A percentile compares a stretch with the other conserved stretches of the same genome.
phyloP scores from a whole-genome alignment of 768 basidiomycete species.

The Grammothele lineata region DNA sequence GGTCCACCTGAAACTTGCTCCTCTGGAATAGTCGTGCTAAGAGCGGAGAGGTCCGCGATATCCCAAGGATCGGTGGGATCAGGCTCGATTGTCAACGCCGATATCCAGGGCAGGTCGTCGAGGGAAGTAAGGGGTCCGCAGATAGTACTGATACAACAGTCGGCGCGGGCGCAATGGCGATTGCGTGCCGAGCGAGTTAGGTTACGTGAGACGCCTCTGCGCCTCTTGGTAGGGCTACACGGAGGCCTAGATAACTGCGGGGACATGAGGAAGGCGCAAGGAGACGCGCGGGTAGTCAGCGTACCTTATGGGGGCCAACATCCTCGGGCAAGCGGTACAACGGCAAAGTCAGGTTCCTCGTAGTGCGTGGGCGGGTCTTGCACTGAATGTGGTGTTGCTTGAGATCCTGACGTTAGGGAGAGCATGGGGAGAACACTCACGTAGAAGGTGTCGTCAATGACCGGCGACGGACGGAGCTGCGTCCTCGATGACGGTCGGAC shows the following conservation, averaged over 20 bases:
- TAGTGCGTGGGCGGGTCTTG: too few species aligned
- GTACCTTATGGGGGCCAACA: constrained; percentile 10
- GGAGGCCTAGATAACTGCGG: constrained; percentile 36
- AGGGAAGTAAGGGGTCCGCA: constrained; percentile 35
- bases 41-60: constrained; percentile 63
- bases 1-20: constrained; percentile 14
- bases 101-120: constrained; percentile 67
- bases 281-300: constrained; percentile 12
- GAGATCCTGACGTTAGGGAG: too few species aligned
- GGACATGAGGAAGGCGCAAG: constrained; percentile 5
- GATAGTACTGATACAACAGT: constrained; percentile 35
- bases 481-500: neutral
- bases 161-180: constrained; percentile 38
- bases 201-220: constrained; percentile 30
- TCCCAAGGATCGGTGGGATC: constrained; percentile 43
- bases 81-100: constrained; percentile 47
- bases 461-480: constrained; percentile 24
- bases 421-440: constrained; percentile 32
- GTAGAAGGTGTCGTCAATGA: constrained; percentile 21
- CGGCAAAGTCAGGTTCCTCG: too few species aligned
- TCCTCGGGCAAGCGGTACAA: constrained; percentile 30
- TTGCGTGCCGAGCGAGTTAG: constrained; percentile 37
- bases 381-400: too few species aligned
- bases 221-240: constrained; percentile 35
- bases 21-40: constrained; percentile 27